Conservation (phyloP, 139 green algal genomes). For the Nannochloris sp. region DNA sequence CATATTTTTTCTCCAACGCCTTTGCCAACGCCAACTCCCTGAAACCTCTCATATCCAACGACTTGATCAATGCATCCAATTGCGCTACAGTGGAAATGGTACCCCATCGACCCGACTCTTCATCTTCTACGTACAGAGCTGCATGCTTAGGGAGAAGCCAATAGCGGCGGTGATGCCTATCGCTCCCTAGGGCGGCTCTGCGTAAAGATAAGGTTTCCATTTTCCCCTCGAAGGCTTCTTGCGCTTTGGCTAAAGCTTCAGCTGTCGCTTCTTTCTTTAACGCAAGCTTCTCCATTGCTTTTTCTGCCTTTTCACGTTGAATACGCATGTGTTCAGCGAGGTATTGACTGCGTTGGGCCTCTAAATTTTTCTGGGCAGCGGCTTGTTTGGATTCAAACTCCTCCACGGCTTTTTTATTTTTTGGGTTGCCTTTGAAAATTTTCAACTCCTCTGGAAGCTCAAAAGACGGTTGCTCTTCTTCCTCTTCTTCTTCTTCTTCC, state of each 20-base stretch:
- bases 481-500: slow-evolving; percentile 26
- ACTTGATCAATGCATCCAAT: slow-evolving; percentile 28
- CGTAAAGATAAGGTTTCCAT: slow-evolving; percentile 28
- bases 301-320: slow-evolving; percentile 16
- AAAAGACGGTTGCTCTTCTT: slow-evolving; percentile 28
- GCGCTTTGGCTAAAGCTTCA: background rate
- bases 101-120: slow-evolving; percentile 19
- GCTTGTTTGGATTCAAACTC: slow-evolving; percentile 40
- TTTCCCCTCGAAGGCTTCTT: slow-evolving; percentile 22
- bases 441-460: slow-evolving; percentile 40
- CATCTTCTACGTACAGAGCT: slow-evolving; percentile 32
- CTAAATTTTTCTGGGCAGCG: slow-evolving; percentile 31
- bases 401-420: slow-evolving; percentile 34
- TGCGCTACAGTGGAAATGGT: slow-evolving; percentile 8
- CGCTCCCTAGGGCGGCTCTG: slow-evolving; percentile 27
- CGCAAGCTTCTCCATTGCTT: slow-evolving; percentile 8
- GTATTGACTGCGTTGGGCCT: slow-evolving; percentile 32
- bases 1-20: slow-evolving; percentile 2
- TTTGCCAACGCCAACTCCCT: slow-evolving; percentile 29
- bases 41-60: slow-evolving; percentile 36
- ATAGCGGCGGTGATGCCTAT: slow-evolving; percentile 37
- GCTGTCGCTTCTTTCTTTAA: background rate
- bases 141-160: slow-evolving; percentile 29
- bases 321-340: slow-evolving; percentile 26
- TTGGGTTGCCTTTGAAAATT: slow-evolving; percentile 32